Evolutionary conservation across 306 rosid species (phyloP), one percentile per base, ranked within the genome.

Genomic region (Prunus fruticosa): DNA sequence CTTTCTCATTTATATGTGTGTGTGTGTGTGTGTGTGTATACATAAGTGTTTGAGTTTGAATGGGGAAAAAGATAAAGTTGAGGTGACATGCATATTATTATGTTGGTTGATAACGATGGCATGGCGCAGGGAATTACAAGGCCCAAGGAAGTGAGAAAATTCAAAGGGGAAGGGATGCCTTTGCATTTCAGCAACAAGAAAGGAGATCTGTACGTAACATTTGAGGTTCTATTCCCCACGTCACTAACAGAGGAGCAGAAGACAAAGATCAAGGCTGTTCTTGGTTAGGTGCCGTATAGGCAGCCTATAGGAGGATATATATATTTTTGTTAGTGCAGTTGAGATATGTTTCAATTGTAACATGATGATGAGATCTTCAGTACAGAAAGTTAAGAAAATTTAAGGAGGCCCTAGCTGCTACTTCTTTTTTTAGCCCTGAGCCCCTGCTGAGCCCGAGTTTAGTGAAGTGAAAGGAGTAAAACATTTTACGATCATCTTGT

Each of bases 111-210:
- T 84, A 75, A 84, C 15, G n/a, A 46, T 43, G 43, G 43, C 43
- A 38, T 38, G 43, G 43, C 43, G 20, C 88, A 95, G 99, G 95
- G 86, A 83, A 84, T 95, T 46, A 95, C 99, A 47, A 90, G 82
- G 79, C 97, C 99, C 47, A 95, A 95, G 84, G 92, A 92, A 85
- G 93, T 92, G 60, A 91, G 86, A 69, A 95, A 92, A 86, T 90
- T 90, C 86, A 95, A 95, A 81, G 97, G 97, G 68, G 93, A 95
- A 80, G 97, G 99, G 27, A 95, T 95, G 99, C 97, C 99, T 57
- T 61, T 89, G 85, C 96, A 95, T 79, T 82, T 92, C 82, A 93
- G 89, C 96, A 84, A 75, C 16, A 95, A 92, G 89, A 95, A 87
- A 81, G 99, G 99, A 66, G 90, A 92, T 85, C 91, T 95, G 23